A percentile compares a stretch with the other conserved stretches of the same genome.
These are phyloP conservation scores for Sequoia sempervirens DNA, from an alignment of 75 land plant genomes.

Conservation along the genomic window DNA sequence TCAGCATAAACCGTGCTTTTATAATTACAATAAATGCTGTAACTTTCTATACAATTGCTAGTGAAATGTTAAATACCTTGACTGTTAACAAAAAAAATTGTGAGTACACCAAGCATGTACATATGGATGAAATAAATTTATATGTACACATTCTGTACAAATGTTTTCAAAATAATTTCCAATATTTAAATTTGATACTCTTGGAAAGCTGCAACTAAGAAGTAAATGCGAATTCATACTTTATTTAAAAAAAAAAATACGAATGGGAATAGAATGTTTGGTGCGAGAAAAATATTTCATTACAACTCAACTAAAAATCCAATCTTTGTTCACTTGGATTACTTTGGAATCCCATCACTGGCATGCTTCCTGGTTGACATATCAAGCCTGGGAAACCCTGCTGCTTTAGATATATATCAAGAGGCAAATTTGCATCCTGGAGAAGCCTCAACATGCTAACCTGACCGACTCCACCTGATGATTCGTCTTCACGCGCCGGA, in stretches of 20 bases:
- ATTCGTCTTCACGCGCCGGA: conserved; percentile 60
- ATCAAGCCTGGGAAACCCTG: conserved; percentile 29
- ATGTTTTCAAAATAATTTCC: too few species aligned
- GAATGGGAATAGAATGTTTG: background rate
- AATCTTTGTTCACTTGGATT: conserved; percentile 8
- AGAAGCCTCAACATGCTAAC: conserved; percentile 53
- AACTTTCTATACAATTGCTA: too few species aligned
- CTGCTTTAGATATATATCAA: conserved; percentile 43
- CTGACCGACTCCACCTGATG: conserved; percentile 5
- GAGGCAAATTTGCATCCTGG: conserved; percentile 42
- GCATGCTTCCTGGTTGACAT: conserved; percentile 5
- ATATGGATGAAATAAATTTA: too few species aligned
- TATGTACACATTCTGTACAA: too few species aligned
- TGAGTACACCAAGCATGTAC: too few species aligned
- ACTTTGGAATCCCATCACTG: conserved; percentile 4
- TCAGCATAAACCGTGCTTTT: too few species aligned
- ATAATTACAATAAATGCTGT: too few species aligned
- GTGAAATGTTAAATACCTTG: too few species aligned
- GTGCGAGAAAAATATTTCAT: background rate
- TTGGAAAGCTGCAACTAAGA: background rate
- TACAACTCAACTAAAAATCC: background rate
- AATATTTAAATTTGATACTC: background rate
- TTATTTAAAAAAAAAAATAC: background rate
- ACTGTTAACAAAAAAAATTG: too few species aligned
- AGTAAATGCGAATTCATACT: background rate